These are phyloP conservation scores for Epichloe coenophiala DNA, from an alignment of 2,329 filamentous ascomycete genomes.

Conservation along the genomic window DNA sequence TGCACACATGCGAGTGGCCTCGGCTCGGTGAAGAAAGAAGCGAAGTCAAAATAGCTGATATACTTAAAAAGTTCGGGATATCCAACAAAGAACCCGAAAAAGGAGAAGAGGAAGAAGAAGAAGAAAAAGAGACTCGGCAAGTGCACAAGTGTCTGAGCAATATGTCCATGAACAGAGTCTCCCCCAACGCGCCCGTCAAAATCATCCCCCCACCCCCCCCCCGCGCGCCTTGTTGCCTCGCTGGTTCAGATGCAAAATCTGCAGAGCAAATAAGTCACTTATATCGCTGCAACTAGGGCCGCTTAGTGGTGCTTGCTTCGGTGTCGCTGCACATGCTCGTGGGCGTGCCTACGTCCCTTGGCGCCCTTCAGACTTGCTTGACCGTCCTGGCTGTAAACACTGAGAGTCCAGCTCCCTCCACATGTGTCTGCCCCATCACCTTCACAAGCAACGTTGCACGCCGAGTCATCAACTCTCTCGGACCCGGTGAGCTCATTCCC, in stretches of 20 bases:
- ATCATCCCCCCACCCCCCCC: too few species aligned
- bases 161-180: slow-evolving; percentile 1
- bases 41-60: not conserved
- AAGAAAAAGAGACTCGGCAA: not conserved
- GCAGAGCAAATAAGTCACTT: not conserved
- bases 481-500: slow-evolving; percentile 22
- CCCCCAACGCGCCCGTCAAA: not conserved
- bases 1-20: not conserved
- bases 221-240: not conserved
- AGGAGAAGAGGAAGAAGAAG: not conserved
- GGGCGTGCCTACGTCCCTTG: slow-evolving; percentile 23
- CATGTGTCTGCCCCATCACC: slow-evolving; percentile 34
- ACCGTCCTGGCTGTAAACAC: slow-evolving; percentile 28
- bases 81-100: not conserved
- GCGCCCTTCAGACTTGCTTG: slow-evolving; percentile 13
- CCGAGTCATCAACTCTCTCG: slow-evolving; percentile 27
- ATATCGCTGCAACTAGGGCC: not conserved
- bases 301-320: slow-evolving; percentile 17
- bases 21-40: not conserved
- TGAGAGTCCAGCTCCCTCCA: slow-evolving; percentile 34
- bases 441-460: slow-evolving; percentile 32
- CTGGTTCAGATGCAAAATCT: not conserved
- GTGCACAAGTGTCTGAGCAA: not conserved
- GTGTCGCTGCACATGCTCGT: slow-evolving; percentile 23
- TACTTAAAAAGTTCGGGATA: not conserved